These are phyloP conservation scores for Kodamaea plutei DNA, from an alignment of 1,139 yeast species.

Conservation along the genomic window DNA sequence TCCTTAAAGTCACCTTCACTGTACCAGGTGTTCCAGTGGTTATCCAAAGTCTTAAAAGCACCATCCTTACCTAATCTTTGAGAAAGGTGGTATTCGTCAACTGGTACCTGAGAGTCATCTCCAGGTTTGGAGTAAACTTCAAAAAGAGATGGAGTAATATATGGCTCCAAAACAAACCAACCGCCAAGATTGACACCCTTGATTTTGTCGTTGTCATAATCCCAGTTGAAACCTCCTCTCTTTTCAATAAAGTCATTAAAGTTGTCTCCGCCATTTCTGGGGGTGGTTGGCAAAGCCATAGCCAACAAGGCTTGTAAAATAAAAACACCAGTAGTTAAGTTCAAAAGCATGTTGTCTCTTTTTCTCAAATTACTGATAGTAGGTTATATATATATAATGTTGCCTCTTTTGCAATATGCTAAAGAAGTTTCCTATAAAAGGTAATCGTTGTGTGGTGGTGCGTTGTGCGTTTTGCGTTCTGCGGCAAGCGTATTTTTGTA, in stretches of 20 bases:
- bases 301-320: conserved; percentile 5
- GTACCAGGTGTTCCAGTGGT: conserved; percentile 81
- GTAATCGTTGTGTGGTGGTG: no score
- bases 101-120: conserved; percentile 51
- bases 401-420: no score
- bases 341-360: conserved; percentile 8
- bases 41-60: conserved; percentile 48
- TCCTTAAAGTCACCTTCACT: conserved; percentile 66
- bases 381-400: background rate
- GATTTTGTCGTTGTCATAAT: conserved; percentile 51
- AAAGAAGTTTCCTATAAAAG: no score
- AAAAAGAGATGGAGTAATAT: conserved; percentile 80
- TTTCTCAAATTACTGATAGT: no score
- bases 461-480: no score
- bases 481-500: no score
- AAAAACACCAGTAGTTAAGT: conserved; percentile 4
- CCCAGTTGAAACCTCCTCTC: conserved; percentile 25
- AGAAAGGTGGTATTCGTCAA: conserved; percentile 80
- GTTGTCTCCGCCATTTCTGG: conserved; percentile 1
- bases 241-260: conserved; percentile 5
- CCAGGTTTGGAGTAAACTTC: conserved; percentile 35
- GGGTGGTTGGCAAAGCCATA: conserved; percentile 9
- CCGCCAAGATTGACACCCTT: conserved; percentile 89
- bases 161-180: conserved; percentile 84
- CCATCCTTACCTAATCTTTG: conserved; percentile 56